Percentiles rank a stretch among this genome's conserved stretches.
These are phyloP conservation scores for Nakazawaea anatomiae DNA, from an alignment of 805 yeast genomes.

Conservation along the genomic window DNA sequence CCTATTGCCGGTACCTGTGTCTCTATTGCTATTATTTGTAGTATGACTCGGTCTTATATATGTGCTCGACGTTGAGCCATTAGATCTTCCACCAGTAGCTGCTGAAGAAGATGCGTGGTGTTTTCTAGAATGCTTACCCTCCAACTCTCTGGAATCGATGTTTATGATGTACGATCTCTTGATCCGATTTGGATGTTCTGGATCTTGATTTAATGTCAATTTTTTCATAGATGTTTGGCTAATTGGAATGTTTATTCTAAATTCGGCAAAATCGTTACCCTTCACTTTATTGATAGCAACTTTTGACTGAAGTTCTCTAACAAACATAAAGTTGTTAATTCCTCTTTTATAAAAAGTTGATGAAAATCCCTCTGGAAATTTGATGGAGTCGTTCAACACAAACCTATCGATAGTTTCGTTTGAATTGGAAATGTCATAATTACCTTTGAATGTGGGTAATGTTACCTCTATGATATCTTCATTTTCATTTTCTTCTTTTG, in stretches of 20 bases:
- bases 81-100: background rate
- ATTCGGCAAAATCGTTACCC: slow-evolving; percentile 32
- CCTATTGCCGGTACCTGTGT: slow-evolving; percentile 3
- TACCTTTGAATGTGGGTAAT: slow-evolving; percentile 2
- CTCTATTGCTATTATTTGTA: background rate
- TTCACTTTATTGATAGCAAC: slow-evolving; percentile 33
- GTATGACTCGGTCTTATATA: background rate
- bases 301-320: slow-evolving; percentile 41
- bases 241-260: slow-evolving; percentile 34
- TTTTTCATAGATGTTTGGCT: slow-evolving; percentile 19
- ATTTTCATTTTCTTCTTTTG: background rate
- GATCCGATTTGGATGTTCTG: slow-evolving; percentile 17
- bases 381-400: background rate
- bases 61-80: background rate
- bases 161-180: slow-evolving; percentile 35
- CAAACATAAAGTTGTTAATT: slow-evolving; percentile 44
- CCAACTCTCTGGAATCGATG: slow-evolving; percentile 36
- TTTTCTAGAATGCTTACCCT: slow-evolving; percentile 20
- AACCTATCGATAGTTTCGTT: background rate
- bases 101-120: background rate
- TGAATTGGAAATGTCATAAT: background rate
- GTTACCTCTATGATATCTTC: background rate
- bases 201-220: slow-evolving; percentile 11
- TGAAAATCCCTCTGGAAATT: slow-evolving; percentile 41
- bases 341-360: slow-evolving; percentile 45